Conservation (phyloP, 495 filamentous ascomycete genomes). For the Penicillium herquei region DNA sequence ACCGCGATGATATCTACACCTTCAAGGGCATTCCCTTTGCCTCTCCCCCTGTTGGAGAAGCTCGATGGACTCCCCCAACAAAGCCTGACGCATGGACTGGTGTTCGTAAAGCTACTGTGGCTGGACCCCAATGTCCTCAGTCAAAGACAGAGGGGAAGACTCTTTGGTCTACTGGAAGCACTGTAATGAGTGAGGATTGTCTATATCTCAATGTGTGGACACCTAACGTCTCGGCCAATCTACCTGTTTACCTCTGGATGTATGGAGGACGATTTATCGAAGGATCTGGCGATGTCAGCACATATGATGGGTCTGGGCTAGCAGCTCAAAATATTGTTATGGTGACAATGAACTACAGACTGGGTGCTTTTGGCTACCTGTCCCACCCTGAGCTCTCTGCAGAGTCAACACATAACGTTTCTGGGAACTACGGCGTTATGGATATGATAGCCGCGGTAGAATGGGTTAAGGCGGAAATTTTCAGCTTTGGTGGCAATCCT, state of each 20-base stretch:
- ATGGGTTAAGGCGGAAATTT: background rate
- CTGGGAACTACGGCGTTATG: conserved; percentile 37
- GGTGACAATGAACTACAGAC: conserved; percentile 30
- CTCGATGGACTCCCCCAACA: conserved; percentile 26
- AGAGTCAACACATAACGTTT: conserved; percentile 29
- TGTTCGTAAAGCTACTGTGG: conserved; percentile 18
- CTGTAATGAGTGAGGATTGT: conserved; percentile 26
- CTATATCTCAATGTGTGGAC: conserved; percentile 25
- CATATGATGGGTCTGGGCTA: conserved; percentile 27
- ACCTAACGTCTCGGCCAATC: background rate
- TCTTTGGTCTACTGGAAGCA: conserved; percentile 10
- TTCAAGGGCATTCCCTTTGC: conserved; percentile 31
- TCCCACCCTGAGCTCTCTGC: conserved; percentile 8
- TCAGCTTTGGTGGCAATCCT: conserved; percentile 42
- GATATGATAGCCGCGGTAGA: conserved; percentile 23
- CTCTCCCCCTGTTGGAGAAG: conserved; percentile 19
- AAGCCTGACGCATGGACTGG: conserved; percentile 7
- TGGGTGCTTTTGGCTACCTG: conserved; percentile 36
- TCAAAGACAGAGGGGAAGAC: conserved; percentile 14
- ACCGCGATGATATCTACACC: conserved; percentile 17
- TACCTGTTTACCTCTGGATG: conserved; percentile 30
- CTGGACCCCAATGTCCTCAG: conserved; percentile 25
- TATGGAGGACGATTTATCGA: conserved; percentile 28
- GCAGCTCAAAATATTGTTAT: conserved; percentile 26
- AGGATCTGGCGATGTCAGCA: conserved; percentile 22